A percentile compares a stretch with the other conserved stretches of the same genome.
phyloP scores from a whole-genome alignment of 2,329 filamentous ascomycete species.

The Mycosphaerella arachidis region DNA sequence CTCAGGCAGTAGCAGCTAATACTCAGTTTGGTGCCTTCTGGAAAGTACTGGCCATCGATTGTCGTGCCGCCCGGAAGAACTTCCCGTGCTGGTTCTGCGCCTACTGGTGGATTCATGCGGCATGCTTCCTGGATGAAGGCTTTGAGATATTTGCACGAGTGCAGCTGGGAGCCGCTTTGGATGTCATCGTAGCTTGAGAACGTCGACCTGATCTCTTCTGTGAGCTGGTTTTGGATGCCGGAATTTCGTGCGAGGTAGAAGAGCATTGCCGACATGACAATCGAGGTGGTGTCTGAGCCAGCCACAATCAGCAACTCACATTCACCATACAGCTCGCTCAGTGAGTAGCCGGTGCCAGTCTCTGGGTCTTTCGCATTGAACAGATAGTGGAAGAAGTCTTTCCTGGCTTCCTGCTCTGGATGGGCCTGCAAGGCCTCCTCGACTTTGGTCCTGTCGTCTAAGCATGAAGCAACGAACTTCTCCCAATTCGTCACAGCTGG shows the following conservation, averaged over 20 bases:
- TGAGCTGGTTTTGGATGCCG: conserved; percentile 24
- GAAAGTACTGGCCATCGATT: conserved; percentile 32
- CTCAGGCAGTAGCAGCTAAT: conserved; percentile 30
- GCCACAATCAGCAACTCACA: conserved; percentile 23
- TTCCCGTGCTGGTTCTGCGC: conserved; percentile 30
- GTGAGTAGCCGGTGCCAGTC: conserved; percentile 18
- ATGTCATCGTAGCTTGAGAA: conserved; percentile 34
- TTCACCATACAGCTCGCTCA: conserved; percentile 19
- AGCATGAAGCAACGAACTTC: conserved; percentile 40
- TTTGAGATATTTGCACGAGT: conserved; percentile 37
- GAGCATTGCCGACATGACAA: conserved; percentile 27
- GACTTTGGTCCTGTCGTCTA: conserved; percentile 39
- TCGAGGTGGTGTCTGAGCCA: conserved; percentile 29
- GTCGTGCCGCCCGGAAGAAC: conserved; percentile 23
- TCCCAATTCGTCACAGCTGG: conserved; percentile 38
- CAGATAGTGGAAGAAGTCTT: conserved; percentile 22
- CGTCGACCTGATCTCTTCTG: conserved; percentile 26
- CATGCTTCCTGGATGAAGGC: conserved; percentile 45
- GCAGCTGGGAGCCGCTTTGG: conserved; percentile 25
- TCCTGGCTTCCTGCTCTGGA: conserved; percentile 3
- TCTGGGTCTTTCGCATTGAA: conserved; percentile 22
- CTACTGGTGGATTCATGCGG: conserved; percentile 41
- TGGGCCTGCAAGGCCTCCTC: conserved; percentile 9
- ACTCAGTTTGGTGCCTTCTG: conserved; percentile 25
- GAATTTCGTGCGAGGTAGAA: conserved; percentile 33